Conservation (phyloP, 805 yeast genomes). For the Candida schatavii region DNA sequence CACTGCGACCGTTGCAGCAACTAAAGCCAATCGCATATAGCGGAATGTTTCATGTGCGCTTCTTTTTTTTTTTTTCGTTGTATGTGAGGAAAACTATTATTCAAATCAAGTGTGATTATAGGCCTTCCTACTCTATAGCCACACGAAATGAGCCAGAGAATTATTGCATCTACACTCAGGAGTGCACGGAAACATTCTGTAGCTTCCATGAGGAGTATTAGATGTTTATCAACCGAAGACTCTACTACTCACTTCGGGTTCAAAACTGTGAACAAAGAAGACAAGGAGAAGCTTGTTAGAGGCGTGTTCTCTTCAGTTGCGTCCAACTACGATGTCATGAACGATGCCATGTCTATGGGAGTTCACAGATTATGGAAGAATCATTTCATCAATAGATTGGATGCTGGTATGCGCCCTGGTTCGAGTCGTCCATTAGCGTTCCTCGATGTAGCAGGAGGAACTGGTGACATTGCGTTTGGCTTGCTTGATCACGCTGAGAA, state of each 20-base stretch:
- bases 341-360: slow-evolving; percentile 96
- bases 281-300: slow-evolving; percentile 80
- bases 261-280: slow-evolving; percentile 71
- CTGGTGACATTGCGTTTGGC: slow-evolving; percentile 97
- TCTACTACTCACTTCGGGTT: slow-evolving; percentile 92
- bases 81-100: too few relatives aligned
- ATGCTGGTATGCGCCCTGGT: slow-evolving; percentile 92
- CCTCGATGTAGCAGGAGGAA: slow-evolving; percentile 97
- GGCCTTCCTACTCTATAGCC: too few relatives aligned
- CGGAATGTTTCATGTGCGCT: too few relatives aligned
- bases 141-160: slow-evolving; percentile 10
- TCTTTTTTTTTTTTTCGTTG: too few relatives aligned
- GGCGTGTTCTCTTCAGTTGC: slow-evolving; percentile 95
- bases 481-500: slow-evolving; percentile 85
- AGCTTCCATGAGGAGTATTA: neutral
- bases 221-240: slow-evolving; percentile 10
- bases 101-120: too few relatives aligned
- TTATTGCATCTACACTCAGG: slow-evolving; percentile 3
- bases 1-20: too few relatives aligned
- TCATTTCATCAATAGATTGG: slow-evolving; percentile 82
- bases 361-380: slow-evolving; percentile 93
- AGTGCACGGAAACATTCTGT: neutral
- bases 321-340: slow-evolving; percentile 91
- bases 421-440: slow-evolving; percentile 73
- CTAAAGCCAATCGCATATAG: too few relatives aligned